Base-by-base conservation (phyloP, 2,329 filamentous ascomycete genomes). In the Chaetomium strumarium region DNA sequence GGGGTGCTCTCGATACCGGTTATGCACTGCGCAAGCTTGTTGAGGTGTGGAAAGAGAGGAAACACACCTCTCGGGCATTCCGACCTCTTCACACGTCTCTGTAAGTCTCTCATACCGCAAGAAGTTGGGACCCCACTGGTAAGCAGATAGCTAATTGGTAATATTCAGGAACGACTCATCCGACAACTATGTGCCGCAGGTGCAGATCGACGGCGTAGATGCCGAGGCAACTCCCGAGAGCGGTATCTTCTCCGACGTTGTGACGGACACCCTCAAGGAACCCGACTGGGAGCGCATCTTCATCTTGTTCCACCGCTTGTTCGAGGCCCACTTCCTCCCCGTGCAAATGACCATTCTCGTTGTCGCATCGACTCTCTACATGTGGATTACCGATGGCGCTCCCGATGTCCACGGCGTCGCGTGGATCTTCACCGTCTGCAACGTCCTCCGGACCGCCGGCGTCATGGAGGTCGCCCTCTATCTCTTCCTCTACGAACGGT, bases 261-360 rank as follows among this genome's bases (percentile, higher is more conserved):
- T 71, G 10, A 75, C 74, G 53, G 76, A 77, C 50, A 77, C 70
- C 0, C 65, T 81, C 11, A 69, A 74, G 52, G 71, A 70, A 36
- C 77, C 76, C 17, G 69, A 81, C 63, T 84, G 74, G 73, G 72
- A 72, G 63, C 79, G 75, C 57, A 73, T 83, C 42, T 66, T 81
- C 58, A 76, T 79, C 49, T 73, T 88, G 31, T 75, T 77, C 63
- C 82, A 85, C 63, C 79, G 85, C 16, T 70, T 88, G n/a, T 88
- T 85, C 61, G 85, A 88, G 66, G 85, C 85, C 0, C 85, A 88
- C 65, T 88, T 88, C 64, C 70, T 88, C 20, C 84, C 85, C 0
- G 76, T 83, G 14, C 85, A 88, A 61, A 81, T 82, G 70, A 80
- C 78, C 7, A 79, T 86, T 42, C 72, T 86, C 29, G 73, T 88